phyloP scores from a whole-genome alignment of 2,329 filamentous ascomycete species.

The Lecanosticta acicola region DNA sequence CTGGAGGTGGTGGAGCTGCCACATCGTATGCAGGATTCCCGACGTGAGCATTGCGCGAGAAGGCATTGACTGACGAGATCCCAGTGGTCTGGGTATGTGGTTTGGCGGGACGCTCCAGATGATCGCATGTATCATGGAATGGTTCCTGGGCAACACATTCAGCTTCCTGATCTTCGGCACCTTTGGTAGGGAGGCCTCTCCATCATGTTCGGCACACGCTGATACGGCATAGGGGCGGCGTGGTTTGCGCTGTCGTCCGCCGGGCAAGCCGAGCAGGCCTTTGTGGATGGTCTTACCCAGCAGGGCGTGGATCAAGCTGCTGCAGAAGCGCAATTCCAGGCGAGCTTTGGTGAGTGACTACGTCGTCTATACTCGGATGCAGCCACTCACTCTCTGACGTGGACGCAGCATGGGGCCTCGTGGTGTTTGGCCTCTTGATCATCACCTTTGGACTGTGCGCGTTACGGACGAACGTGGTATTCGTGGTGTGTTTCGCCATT shows the following conservation, averaged over 20 bases:
- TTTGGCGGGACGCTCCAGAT: conserved; percentile 10
- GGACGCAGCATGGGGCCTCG: conserved; percentile 7
- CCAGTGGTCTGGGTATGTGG: conserved; percentile 3
- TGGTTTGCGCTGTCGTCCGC: conserved; percentile 5
- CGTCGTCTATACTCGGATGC: background rate
- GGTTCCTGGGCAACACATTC: conserved; percentile 8
- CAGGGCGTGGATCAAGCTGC: background rate
- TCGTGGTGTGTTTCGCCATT: conserved; percentile 3
- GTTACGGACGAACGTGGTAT: conserved; percentile 8
- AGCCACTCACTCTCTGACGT: background rate
- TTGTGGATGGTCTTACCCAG: background rate
- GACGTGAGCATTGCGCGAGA: background rate
- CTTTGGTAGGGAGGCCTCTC: background rate
- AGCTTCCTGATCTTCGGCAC: conserved; percentile 9
- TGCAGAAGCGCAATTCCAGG: conserved; percentile 3
- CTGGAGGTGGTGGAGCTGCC: conserved; percentile 5
- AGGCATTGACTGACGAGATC: conserved; percentile 3
- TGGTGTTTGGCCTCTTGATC: conserved; percentile 15
- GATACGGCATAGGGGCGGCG: background rate
- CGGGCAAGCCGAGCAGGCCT: background rate
- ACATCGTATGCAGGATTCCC: background rate
- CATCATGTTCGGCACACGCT: background rate
- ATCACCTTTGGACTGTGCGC: conserved; percentile 6
- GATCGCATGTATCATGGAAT: conserved; percentile 9
- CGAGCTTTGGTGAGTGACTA: conserved; percentile 8